Evolutionary conservation across 768 basidiomycete genomes (phyloP), one percentile per base, ranked within the genome.

Genomic region (Tricholoma sp.): DNA sequence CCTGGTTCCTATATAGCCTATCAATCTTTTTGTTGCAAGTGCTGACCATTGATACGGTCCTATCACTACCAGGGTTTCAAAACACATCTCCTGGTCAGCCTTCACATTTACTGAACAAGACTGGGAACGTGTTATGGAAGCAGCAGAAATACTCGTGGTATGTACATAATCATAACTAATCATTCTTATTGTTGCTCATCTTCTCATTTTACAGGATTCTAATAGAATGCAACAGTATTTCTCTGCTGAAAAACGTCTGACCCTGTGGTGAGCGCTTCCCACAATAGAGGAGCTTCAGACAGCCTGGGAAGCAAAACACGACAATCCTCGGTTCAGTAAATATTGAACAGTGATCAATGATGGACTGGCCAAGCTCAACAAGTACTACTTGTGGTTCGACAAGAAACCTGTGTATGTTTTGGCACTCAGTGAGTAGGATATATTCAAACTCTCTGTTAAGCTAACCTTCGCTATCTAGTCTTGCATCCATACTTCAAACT

Each of bases 401-500:
- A 37, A 57, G 29, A 62, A 62, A 24, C 59, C 61, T 12, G 34
- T 34, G 11, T 62, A 54, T 47, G 37, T 62, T 45, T 49, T 62
- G 1, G 45, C 37, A 15, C 37, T 37, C 13, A 6, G 13, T 37
- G 13, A 37, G 37, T 37, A 12, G 11, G 2, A 13, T 15, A n/a
- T 15, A 37, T 37, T 1, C 6, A 15, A 37, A 1, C 15, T 13
- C 9, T 11, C 10, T 37, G 2, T 37, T 37, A 13, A 37, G 12
- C 36, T 37, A 37, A 9, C 15, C 36, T 36, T 36, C 34, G n/a
- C 13, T 55, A 28, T 39, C 36, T 59, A 37, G 37, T 52, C 52
- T 6, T 37, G 4, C 68, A 72, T 50, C 70, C 63, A 0, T 73
- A 69, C 48, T 72, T 62, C 56, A 72, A 72, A 20, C 56, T 72